Evolutionary conservation across 1,284 basidiomycete species (phyloP), one percentile per base, ranked within the genome.

Genomic region (Hypsizygus ulmarius): DNA sequence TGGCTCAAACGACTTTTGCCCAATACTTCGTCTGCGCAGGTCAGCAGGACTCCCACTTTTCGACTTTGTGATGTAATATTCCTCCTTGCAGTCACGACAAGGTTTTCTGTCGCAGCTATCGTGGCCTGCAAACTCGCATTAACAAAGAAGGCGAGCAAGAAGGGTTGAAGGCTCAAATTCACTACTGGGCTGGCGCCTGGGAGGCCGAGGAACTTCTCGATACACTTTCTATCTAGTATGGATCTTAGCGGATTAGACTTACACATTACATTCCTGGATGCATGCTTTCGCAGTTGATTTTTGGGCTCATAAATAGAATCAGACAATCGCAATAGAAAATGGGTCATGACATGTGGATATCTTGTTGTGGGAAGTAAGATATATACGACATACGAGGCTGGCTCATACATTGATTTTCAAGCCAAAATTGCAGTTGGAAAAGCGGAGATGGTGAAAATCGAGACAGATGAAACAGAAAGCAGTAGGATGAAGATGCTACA

Each of bases 1-100:
- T 64, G 96, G 96, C 1, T 78, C 80, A 9, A 99, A 99, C 67
- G 97, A 99, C 67, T 97, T 91, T 64, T 99, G 97, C 64, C 94
- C 96, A 3, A 77, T 94, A 42, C 69, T 96, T 47, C 82, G 89
- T 45, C 73, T 98, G 49, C 74, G 87, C 68, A 77, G 78, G 86
- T 90, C 56, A 50, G 78, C 70, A 30, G 29, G 10, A 11, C 45
- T 15, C 29, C 38, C 21, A 15, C 32, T 27, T 18, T 38, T 28
- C n/a, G 3, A 38, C 5, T 15, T 15, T 3, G 30, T 35, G 11
- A 28, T 46, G 33, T 3, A 9, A 33, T 25, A 18, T 21, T 35
- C 32, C 33, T 15, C 41, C 28, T 39, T 43, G 16, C 58, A 91
- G 88, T 45, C 82, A 88, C 68, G 92, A 94, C 58, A 66, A 83